Percentiles rank a stretch among this genome's conserved stretches.
Evolutionary conservation across 179 eudicot species (phyloP).

Genomic region (Patellifolia procumbens): DNA sequence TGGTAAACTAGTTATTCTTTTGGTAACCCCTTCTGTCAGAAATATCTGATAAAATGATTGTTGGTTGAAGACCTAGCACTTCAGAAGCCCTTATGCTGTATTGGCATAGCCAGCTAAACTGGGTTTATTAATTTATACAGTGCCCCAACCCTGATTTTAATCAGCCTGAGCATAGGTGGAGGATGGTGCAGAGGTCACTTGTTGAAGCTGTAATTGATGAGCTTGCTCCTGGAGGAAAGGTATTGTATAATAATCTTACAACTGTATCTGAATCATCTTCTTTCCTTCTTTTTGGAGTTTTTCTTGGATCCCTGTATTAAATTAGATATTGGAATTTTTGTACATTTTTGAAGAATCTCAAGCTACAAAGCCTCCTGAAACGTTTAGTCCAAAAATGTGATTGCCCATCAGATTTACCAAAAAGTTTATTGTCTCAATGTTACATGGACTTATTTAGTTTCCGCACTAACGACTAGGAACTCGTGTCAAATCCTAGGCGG

Average conservation of each 20-base stretch:
- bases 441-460: too few species aligned
- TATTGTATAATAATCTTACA: slow-evolving; percentile 25
- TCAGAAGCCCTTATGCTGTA: too few species aligned
- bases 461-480: too few species aligned
- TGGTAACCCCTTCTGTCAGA: background rate
- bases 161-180: slow-evolving; percentile 76
- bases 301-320: background rate
- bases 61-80: too few species aligned
- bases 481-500: too few species aligned
- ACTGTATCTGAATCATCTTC: background rate
- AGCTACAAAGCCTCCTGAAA: too few species aligned
- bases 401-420: too few species aligned
- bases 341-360: too few species aligned
- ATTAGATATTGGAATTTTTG: too few species aligned
- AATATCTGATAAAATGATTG: too few species aligned
- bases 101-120: background rate
- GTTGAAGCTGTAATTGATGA: slow-evolving; percentile 68
- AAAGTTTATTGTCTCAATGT: too few species aligned
- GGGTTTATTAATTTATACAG: slow-evolving; percentile 34
- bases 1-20: background rate
- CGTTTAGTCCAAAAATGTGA: too few species aligned
- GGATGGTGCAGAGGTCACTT: slow-evolving; percentile 71
- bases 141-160: slow-evolving; percentile 93
- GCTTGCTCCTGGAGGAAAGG: slow-evolving; percentile 71
- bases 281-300: background rate